Conservation (phyloP, 345 rosid species). For the Alliaria petiolata region DNA sequence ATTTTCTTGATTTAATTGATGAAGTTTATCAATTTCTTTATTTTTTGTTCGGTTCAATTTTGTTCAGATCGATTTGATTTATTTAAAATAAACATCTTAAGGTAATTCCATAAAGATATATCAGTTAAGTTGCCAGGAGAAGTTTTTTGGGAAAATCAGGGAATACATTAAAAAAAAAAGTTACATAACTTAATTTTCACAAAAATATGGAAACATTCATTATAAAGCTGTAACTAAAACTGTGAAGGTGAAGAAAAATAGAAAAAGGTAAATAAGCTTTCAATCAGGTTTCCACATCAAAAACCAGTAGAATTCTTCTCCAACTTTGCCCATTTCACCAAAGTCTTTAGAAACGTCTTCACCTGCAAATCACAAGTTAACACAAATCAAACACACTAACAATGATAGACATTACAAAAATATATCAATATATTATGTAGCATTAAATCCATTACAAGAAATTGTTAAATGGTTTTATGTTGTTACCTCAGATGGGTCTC, state of each 20-base stretch:
- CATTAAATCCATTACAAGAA: neutral
- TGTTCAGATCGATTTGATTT: neutral
- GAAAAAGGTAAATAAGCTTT: neutral
- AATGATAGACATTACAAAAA: neutral
- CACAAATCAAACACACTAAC: neutral
- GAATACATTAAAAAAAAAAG: neutral
- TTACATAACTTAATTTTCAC: neutral
- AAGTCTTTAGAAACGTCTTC: constrained; percentile 59
- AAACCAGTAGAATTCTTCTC: constrained; percentile 11
- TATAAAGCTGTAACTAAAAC: neutral
- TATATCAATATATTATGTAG: neutral
- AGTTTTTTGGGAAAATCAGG: neutral
- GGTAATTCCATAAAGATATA: neutral
- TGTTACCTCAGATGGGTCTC: constrained; percentile 66
- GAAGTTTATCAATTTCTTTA: neutral
- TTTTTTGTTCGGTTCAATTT: neutral
- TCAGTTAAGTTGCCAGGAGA: neutral
- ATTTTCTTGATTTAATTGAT: too few relatives aligned
- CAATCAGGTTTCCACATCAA: neutral
- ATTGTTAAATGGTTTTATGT: neutral
- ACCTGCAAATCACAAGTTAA: constrained; percentile 44
- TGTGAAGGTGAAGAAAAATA: neutral
- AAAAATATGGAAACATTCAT: neutral
- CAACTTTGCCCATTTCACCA: constrained; percentile 62
- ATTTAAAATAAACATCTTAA: neutral